Conservation (phyloP, 345 rosid genomes). For the Salix koriyanagi region DNA sequence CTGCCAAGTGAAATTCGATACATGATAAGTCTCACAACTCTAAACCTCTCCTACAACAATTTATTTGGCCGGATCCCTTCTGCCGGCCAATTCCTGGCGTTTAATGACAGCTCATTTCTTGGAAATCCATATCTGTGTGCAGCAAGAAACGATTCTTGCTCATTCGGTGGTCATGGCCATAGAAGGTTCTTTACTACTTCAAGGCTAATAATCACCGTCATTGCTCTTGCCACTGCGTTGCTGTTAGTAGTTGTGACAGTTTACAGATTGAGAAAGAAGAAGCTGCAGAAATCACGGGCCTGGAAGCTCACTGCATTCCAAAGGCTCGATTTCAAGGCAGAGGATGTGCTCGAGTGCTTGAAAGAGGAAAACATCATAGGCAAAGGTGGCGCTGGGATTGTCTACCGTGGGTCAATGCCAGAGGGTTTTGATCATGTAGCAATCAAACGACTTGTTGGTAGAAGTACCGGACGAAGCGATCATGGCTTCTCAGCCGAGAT, state of each 20-base stretch:
- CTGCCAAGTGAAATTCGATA: constrained; percentile 55
- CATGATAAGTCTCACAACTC: constrained; percentile 73
- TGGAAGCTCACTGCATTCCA: constrained; percentile 92
- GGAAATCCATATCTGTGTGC: constrained; percentile 71
- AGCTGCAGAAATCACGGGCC: constrained; percentile 39
- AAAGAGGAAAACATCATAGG: constrained; percentile 89
- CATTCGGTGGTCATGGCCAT: constrained; percentile 19
- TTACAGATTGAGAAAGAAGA: constrained; percentile 45
- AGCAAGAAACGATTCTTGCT: constrained; percentile 44
- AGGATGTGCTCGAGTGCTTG: constrained; percentile 73
- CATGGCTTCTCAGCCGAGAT: constrained; percentile 94
- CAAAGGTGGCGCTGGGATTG: constrained; percentile 89
- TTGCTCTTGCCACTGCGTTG: constrained; percentile 36
- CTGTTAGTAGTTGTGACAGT: constrained; percentile 42
- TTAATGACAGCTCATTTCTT: constrained; percentile 57
- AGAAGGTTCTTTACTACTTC: constrained; percentile 35
- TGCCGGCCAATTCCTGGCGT: constrained; percentile 73
- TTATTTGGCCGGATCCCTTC: constrained; percentile 57
- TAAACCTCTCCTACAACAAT: constrained; percentile 70
- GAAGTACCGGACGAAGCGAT: constrained; percentile 56
- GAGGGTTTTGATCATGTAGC: constrained; percentile 59
- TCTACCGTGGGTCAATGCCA: constrained; percentile 80
- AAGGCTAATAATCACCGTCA: constrained; percentile 40
- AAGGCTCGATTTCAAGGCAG: constrained; percentile 65
- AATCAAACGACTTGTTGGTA: constrained; percentile 66